Base-by-base conservation (phyloP, 768 basidiomycete species). In the Pleurotus salmoneostramineus region DNA sequence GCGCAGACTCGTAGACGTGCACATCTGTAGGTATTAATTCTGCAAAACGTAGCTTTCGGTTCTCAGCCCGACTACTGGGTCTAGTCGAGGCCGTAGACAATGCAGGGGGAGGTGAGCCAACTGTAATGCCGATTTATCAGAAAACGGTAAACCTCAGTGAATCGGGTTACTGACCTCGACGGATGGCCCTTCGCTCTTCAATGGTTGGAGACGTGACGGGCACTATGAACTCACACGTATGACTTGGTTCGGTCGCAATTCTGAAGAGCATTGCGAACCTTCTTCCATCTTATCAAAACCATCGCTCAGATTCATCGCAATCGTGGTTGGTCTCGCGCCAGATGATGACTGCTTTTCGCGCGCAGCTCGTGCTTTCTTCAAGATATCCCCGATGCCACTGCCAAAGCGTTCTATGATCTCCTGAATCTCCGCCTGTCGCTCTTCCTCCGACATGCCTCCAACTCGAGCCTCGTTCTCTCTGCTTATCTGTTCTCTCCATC, bases 1-100 rank as follows among this genome's bases (percentile, higher is more conserved):
- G 91, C 1, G 83, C 86, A 11, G 91, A 92, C 63, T 91, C 88
- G 64, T 93, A 93, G 0, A 93, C 87, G 69, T 91, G 79, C 2
- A 93, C 83, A 65, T 93, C 88, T n/a, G 81, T 71, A 0, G 89
- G 83, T 1, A 79, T 82, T 12, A 91, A 74, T 40, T 92, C 85
- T 34, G 90, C 88, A 64, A 94, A 94, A 14, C 91, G 84, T 33
- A 93, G 70, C 61, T 72, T 83, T 11, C 87, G 79, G 52, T 43
- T 55, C 61, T 71, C 83, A 52, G 68, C 78, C 69, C 70, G 83
- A 77, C 69, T 82, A 2, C 85, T 80, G 11, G 88, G 87, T 10
- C 88, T 83, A 11, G 83, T 83, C 56, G 71, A 78, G 56, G 75
- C 72, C 5, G 76, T 73, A 8, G 78, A 78, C 37, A 83, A 65